phyloP scores from a whole-genome alignment of 495 filamentous ascomycete genomes.

The Neurospora sp. region DNA sequence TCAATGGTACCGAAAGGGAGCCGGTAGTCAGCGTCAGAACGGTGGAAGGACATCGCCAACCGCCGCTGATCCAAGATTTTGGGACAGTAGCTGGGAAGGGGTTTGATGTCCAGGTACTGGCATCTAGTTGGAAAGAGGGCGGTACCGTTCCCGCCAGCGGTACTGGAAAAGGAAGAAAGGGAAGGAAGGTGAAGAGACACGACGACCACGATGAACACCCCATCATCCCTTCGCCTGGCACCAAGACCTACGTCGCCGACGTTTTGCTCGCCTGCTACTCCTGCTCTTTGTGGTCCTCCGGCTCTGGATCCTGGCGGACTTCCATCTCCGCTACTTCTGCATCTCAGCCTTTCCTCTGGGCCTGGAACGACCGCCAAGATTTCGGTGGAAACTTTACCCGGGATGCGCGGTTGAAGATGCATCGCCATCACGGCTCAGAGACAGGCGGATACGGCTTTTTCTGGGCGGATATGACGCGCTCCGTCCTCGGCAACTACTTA shows the following conservation, averaged over 20 bases:
- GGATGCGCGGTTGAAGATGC: constrained; percentile 16
- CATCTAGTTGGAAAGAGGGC: not conserved
- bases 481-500: not conserved
- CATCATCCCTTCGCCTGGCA: not conserved
- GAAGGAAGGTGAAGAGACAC: constrained; percentile 1
- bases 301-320: not conserved
- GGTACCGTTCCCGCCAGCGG: not conserved
- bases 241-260: constrained; percentile 6
- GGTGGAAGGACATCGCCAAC: constrained; percentile 17
- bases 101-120: not conserved
- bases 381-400: constrained; percentile 3
- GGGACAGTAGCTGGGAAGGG: not conserved
- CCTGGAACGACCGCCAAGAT: constrained; percentile 19
- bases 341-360: constrained; percentile 25
- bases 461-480: constrained; percentile 13
- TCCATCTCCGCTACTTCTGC: constrained; percentile 2
- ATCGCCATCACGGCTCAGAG: constrained; percentile 4
- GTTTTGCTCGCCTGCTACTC: constrained; percentile 15
- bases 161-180: not conserved
- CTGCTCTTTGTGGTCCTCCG: constrained; percentile 6
- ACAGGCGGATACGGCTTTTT: constrained; percentile 15
- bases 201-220: constrained; percentile 4
- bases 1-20: not conserved
- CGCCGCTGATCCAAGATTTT: not conserved
- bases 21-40: constrained; percentile 22